phyloP scores from a whole-genome alignment of 2,329 filamentous ascomycete genomes.

The Aspergillus viridinutans region DNA sequence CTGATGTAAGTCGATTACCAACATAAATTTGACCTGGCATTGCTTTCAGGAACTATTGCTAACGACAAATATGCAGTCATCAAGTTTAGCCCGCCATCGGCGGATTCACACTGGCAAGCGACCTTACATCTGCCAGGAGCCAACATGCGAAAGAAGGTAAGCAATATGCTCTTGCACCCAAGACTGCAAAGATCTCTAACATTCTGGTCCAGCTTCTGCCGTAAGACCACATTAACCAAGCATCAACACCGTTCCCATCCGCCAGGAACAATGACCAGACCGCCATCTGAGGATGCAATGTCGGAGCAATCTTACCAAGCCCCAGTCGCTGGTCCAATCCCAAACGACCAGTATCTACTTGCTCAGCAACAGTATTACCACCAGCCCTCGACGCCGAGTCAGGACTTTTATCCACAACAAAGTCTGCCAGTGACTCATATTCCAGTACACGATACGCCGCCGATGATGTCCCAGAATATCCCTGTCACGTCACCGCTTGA shows the following conservation, averaged over 20 bases:
- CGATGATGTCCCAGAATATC: constrained; percentile 28
- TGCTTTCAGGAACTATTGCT: constrained; percentile 1
- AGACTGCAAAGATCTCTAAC: neutral
- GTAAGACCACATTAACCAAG: constrained; percentile 40
- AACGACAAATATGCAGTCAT: constrained; percentile 25
- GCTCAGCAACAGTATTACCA: constrained; percentile 34
- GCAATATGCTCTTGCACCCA: neutral
- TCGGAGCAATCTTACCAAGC: constrained; percentile 36
- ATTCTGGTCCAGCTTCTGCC: constrained; percentile 31
- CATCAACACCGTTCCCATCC: constrained; percentile 39
- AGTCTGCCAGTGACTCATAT: constrained; percentile 30
- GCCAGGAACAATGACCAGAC: constrained; percentile 29
- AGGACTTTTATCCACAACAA: constrained; percentile 36
- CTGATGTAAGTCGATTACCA: constrained; percentile 32
- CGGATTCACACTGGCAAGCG: constrained; percentile 39
- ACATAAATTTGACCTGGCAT: neutral
- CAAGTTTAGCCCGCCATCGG: constrained; percentile 39
- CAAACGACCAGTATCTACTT: constrained; percentile 34
- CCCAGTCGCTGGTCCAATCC: constrained; percentile 25
- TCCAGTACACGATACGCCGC: constrained; percentile 25
- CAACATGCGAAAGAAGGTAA: constrained; percentile 37
- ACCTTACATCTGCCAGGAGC: constrained; percentile 39
- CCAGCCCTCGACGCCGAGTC: constrained; percentile 29
- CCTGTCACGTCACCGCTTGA: constrained; percentile 27
- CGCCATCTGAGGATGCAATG: constrained; percentile 33